Evolutionary conservation across 2,329 filamentous ascomycete genomes (phyloP).

Genomic region (Diplodia mutila): DNA sequence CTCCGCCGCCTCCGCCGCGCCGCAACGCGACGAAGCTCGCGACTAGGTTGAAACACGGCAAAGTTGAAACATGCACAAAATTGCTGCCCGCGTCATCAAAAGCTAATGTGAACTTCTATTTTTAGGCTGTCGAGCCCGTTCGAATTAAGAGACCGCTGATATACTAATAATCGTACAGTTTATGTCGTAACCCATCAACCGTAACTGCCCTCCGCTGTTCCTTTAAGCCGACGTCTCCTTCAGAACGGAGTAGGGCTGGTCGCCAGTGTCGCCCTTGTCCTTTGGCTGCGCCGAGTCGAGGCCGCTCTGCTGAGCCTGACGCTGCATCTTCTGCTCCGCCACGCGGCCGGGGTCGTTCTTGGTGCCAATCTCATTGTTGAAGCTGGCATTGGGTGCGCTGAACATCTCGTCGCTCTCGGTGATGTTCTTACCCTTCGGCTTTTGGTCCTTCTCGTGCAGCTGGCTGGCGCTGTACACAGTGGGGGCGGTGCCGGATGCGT

Average conservation of each 20-base stretch:
- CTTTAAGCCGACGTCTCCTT: conserved; percentile 28
- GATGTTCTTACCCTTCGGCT: conserved; percentile 58
- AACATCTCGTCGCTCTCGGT: conserved; percentile 52
- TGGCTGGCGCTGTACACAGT: conserved; percentile 44
- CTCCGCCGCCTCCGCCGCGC: not conserved
- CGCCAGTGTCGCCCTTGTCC: conserved; percentile 26
- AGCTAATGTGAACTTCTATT: not conserved
- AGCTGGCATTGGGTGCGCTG: conserved; percentile 54
- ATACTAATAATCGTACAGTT: not conserved
- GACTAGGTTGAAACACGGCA: not conserved
- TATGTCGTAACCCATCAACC: conserved; percentile 9
- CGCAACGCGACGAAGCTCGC: not conserved
- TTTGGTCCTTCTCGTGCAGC: conserved; percentile 36
- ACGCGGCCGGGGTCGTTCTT: conserved; percentile 59
- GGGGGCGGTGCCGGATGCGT: conserved; percentile 39
- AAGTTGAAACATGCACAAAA: conserved; percentile 5
- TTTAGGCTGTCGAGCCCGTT: not conserved
- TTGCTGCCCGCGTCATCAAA: conserved; percentile 5
- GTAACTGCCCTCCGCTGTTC: not conserved
- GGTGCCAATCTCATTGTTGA: conserved; percentile 56
- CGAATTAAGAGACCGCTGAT: not conserved
- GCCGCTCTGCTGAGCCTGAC: conserved; percentile 38
- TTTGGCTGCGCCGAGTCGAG: conserved; percentile 31
- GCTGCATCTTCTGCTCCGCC: conserved; percentile 48
- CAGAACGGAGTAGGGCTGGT: conserved; percentile 27